Percentiles rank a stretch among this genome's conserved stretches.
phyloP scores from a whole-genome alignment of 148 eudicot species.

The Amaranthus hypochondriacus region DNA sequence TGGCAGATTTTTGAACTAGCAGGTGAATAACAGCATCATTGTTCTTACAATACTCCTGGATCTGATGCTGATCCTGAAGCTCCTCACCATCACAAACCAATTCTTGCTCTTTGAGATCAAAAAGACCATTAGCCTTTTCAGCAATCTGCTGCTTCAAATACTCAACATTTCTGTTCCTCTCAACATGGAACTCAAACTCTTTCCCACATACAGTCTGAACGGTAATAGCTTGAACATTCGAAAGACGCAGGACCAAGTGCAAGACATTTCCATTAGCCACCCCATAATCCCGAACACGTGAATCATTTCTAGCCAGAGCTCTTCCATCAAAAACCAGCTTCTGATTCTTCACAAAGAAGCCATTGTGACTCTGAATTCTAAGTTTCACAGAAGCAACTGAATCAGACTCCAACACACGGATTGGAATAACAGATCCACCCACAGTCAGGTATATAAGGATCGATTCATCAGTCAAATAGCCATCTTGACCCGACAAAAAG shows the following conservation, averaged over 20 bases:
- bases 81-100: conserved; percentile 55
- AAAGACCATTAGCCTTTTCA: conserved; percentile 35
- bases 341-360: conserved; percentile 62
- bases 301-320: conserved; percentile 56
- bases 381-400: conserved; percentile 76
- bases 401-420: conserved; percentile 64
- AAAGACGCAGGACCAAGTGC: conserved; percentile 62
- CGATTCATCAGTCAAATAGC: conserved; percentile 37
- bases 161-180: conserved; percentile 52
- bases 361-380: conserved; percentile 55
- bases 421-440: conserved; percentile 58
- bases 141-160: conserved; percentile 58
- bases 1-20: conserved; percentile 56
- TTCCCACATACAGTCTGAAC: conserved; percentile 58
- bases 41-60: conserved; percentile 45
- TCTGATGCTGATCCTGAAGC: conserved; percentile 65
- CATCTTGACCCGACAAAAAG: conserved; percentile 27
- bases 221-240: conserved; percentile 55
- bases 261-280: conserved; percentile 54
- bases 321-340: conserved; percentile 66
- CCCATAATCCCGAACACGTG: conserved; percentile 64
- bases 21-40: conserved; percentile 61
- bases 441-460: conserved; percentile 58
- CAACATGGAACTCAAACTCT: conserved; percentile 57
- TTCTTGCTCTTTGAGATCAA: conserved; percentile 46